phyloP scores from a whole-genome alignment of 768 basidiomycete genomes.

The Pleurotus sapidus region DNA sequence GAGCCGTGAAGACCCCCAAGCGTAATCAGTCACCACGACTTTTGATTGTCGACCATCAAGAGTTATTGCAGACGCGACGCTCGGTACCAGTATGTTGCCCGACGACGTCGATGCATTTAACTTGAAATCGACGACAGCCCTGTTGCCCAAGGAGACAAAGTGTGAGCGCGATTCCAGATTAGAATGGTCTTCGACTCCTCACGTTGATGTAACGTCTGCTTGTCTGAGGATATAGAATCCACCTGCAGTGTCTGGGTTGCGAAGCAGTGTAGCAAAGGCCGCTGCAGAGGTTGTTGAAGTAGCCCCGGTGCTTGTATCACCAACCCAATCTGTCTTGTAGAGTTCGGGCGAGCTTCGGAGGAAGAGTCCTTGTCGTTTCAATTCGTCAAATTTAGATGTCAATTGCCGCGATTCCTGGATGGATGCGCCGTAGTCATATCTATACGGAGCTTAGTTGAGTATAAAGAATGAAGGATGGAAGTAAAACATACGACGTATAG shows the following conservation, averaged over 20 bases:
- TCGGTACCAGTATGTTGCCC: slow-evolving; percentile 56
- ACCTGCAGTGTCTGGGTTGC: slow-evolving; percentile 64
- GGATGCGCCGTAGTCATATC: slow-evolving; percentile 80
- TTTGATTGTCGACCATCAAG: slow-evolving; percentile 74
- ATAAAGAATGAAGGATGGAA: slow-evolving; percentile 7
- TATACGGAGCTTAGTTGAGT: slow-evolving; percentile 23
- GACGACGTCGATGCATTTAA: slow-evolving; percentile 53
- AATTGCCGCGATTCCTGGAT: slow-evolving; percentile 68
- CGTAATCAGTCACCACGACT: slow-evolving; percentile 68
- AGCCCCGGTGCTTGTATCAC: slow-evolving; percentile 50
- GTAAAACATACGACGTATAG: slow-evolving; percentile 2
- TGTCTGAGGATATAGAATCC: slow-evolving; percentile 75
- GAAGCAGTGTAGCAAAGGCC: slow-evolving; percentile 55
- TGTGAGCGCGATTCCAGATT: background rate
- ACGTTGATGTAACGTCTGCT: slow-evolving; percentile 64
- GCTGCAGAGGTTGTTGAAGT: slow-evolving; percentile 40
- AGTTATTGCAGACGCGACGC: slow-evolving; percentile 47
- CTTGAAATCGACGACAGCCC: slow-evolving; percentile 52
- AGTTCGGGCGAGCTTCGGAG: slow-evolving; percentile 77
- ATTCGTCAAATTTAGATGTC: slow-evolving; percentile 67
- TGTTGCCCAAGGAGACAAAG: slow-evolving; percentile 15
- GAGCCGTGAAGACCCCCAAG: slow-evolving; percentile 61
- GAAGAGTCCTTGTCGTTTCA: slow-evolving; percentile 78
- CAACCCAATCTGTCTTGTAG: slow-evolving; percentile 75
- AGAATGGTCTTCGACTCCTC: background rate